A percentile compares a stretch with the other conserved stretches of the same genome.
phyloP scores from a whole-genome alignment of 352 stramenopile species.

The Phytophthora macrochlamydospora region DNA sequence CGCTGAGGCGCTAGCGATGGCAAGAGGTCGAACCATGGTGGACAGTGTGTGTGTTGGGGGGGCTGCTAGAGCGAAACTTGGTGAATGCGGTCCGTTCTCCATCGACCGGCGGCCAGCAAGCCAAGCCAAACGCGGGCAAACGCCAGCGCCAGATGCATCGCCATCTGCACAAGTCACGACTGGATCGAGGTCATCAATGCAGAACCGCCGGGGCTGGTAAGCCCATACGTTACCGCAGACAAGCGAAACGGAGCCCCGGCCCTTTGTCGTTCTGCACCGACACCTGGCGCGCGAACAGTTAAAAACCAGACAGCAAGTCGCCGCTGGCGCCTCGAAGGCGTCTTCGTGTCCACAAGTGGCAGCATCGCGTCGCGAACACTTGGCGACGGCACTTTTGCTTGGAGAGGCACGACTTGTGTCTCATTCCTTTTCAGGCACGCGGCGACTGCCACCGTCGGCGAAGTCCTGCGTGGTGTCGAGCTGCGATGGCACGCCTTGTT shows the following conservation, averaged over 20 bases:
- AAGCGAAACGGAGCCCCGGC: conserved; percentile 4
- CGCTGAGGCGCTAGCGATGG: conserved; percentile 23
- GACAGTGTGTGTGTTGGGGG: not conserved
- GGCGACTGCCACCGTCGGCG: too few relatives aligned
- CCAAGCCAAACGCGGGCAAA: conserved; percentile 10
- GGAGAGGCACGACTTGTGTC: not conserved
- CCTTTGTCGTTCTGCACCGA: conserved; percentile 5
- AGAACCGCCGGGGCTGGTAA: conserved; percentile 14
- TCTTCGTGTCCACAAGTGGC: conserved; percentile 14
- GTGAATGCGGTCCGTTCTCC: conserved; percentile 24
- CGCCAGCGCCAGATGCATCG: conserved; percentile 26
- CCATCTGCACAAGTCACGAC: conserved; percentile 18
- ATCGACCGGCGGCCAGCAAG: conserved; percentile 7
- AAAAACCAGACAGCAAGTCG: too few relatives aligned
- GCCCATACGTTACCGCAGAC: conserved; percentile 11
- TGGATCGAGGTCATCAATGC: conserved; percentile 29
- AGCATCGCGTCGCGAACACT: conserved; percentile 18
- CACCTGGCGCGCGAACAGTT: not conserved
- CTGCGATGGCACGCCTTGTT: too few relatives aligned
- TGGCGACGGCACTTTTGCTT: conserved; percentile 7
- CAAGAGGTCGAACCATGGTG: conserved; percentile 36
- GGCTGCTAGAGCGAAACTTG: conserved; percentile 23
- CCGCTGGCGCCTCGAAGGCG: not conserved
- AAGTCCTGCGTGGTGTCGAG: too few relatives aligned
- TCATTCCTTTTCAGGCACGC: conserved; percentile 1